Conservation (phyloP, 805 yeast species). For the Cyberlindnera samutprakarnensis region DNA sequence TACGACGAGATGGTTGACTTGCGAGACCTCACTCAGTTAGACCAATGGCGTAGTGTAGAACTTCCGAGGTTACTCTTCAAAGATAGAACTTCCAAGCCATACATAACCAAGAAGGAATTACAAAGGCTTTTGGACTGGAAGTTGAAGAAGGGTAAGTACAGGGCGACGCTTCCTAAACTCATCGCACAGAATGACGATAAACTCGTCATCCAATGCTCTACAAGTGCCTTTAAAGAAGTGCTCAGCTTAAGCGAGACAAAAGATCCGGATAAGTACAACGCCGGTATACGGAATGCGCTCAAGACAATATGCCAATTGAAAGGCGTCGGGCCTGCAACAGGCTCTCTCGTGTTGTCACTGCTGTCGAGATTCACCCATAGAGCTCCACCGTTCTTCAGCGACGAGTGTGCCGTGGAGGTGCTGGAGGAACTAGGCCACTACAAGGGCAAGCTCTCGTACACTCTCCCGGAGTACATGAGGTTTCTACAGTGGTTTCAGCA, state of each 20-base stretch:
- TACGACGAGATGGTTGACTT: no score
- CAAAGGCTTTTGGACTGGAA: slow-evolving; percentile 21
- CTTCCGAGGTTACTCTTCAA: slow-evolving; percentile 5
- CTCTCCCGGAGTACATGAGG: slow-evolving; percentile 14
- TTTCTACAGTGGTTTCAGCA: slow-evolving; percentile 10
- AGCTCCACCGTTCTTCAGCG: slow-evolving; percentile 23
- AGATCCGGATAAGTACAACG: slow-evolving; percentile 6
- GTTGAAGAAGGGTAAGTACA: slow-evolving; percentile 21
- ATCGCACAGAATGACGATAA: slow-evolving; percentile 15
- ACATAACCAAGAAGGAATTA: slow-evolving; percentile 14
- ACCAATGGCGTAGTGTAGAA: slow-evolving; percentile 14
- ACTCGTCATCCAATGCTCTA: slow-evolving; percentile 6
- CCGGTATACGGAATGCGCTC: slow-evolving; percentile 7
- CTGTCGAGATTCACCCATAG: slow-evolving; percentile 7
- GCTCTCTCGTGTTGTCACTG: slow-evolving; percentile 17
- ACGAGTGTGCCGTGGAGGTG: slow-evolving; percentile 17
- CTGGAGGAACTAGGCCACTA: slow-evolving; percentile 5
- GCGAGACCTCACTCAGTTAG: no score
- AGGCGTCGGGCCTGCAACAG: slow-evolving; percentile 25
- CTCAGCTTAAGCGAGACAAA: background rate
- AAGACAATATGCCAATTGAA: slow-evolving; percentile 7
- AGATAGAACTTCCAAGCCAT: slow-evolving; percentile 3
- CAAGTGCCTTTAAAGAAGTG: slow-evolving; percentile 9
- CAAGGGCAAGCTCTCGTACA: slow-evolving; percentile 15
- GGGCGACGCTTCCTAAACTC: slow-evolving; percentile 18